A percentile compares a stretch with the other conserved stretches of the same genome.
phyloP scores from a whole-genome alignment of 371 early-diverging fungal genomes.

The Rhizomucor pusillus region DNA sequence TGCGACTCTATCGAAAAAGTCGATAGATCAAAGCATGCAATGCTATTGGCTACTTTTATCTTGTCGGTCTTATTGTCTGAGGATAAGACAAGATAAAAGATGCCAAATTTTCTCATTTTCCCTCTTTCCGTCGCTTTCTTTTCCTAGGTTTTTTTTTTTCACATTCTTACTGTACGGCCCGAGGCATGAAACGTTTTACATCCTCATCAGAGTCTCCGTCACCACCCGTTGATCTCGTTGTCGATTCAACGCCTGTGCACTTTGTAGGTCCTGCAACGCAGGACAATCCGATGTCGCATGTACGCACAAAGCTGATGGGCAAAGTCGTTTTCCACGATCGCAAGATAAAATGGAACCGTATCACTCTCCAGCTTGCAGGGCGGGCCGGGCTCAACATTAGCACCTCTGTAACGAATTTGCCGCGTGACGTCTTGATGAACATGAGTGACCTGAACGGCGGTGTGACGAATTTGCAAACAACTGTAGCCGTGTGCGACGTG shows the following conservation, averaged over 20 bases:
- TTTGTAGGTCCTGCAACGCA: slow-evolving; percentile 43
- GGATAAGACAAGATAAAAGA: no score
- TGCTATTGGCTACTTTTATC: no score
- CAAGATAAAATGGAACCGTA: slow-evolving; percentile 47
- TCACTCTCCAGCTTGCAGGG: slow-evolving; percentile 40
- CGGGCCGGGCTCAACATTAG: slow-evolving; percentile 37
- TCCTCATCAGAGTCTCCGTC: no score
- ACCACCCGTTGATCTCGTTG: slow-evolving; percentile 21
- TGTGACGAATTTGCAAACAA: slow-evolving; percentile 25
- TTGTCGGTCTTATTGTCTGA: no score
- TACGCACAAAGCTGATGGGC: slow-evolving; percentile 40
- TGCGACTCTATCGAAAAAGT: no score
- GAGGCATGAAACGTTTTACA: no score
- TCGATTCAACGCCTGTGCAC: slow-evolving; percentile 31
- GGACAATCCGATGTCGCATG: slow-evolving; percentile 43
- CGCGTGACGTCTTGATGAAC: slow-evolving; percentile 7
- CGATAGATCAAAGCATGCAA: no score
- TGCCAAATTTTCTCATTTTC: background rate
- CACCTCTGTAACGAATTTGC: slow-evolving; percentile 15
- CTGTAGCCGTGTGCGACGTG: slow-evolving; percentile 35
- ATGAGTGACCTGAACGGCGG: slow-evolving; percentile 10
- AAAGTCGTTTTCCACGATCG: slow-evolving; percentile 36
- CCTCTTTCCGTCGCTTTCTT: slow-evolving; percentile 2
- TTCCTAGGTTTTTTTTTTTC: slow-evolving; percentile 1
- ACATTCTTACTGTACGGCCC: background rate